Evolutionary conservation across 2,329 filamentous ascomycete species (phyloP).

Genomic region (Penicillium glabrum): DNA sequence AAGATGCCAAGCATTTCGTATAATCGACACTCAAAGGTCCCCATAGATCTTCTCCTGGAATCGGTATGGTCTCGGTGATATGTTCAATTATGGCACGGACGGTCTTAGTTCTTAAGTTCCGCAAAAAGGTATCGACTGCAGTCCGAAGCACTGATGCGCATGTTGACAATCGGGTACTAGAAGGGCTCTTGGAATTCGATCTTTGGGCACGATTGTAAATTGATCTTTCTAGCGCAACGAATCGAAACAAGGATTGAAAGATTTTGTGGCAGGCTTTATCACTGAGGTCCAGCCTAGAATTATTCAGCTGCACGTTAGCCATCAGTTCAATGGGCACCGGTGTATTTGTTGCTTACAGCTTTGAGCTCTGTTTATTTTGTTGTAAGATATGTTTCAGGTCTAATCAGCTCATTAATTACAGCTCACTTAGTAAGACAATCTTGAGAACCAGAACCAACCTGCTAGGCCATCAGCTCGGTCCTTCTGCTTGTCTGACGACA

Average conservation of each 20-base stretch:
- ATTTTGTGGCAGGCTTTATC: constrained; percentile 81
- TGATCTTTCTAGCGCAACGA: constrained; percentile 69
- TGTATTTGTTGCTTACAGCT: constrained; percentile 30
- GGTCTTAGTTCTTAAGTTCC: constrained; percentile 71
- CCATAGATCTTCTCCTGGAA: constrained; percentile 62
- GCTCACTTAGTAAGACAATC: neutral
- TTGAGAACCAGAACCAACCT: constrained; percentile 30
- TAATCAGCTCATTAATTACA: constrained; percentile 24
- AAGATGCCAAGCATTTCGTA: constrained; percentile 67
- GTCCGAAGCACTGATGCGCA: constrained; percentile 72
- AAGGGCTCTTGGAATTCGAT: constrained; percentile 51
- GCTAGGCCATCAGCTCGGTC: constrained; percentile 54
- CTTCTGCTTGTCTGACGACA: constrained; percentile 45
- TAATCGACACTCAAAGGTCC: constrained; percentile 74
- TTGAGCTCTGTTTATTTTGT: constrained; percentile 48
- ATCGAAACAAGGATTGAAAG: constrained; percentile 76
- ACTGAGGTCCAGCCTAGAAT: constrained; percentile 49
- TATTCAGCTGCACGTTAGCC: neutral
- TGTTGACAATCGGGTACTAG: constrained; percentile 61
- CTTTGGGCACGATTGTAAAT: constrained; percentile 57
- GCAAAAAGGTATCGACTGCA: constrained; percentile 67
- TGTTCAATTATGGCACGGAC: constrained; percentile 78
- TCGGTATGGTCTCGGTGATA: constrained; percentile 71
- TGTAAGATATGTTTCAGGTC: constrained; percentile 58
- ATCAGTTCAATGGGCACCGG: neutral